Evolutionary conservation across 78 protist genomes (phyloP), one percentile per base, ranked within the genome.

Genomic region (Dictyostelium discoideum): DNA sequence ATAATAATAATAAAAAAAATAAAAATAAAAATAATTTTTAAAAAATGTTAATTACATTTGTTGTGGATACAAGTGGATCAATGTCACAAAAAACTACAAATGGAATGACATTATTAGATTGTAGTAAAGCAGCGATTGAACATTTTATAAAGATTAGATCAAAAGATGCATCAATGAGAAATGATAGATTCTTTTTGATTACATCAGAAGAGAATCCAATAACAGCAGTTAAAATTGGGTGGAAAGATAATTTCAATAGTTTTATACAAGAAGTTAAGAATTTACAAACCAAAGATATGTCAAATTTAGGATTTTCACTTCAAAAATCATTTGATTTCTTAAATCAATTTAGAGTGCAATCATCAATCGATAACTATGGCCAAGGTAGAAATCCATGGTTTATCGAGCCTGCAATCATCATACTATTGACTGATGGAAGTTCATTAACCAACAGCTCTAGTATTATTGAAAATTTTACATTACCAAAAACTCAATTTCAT

Each of bases 61-160:
- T 95, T 7, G 86, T 95, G n/a, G 97, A 95, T 84, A 95, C 97
- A 40, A 85, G 93, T 82, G 97, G 96, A 1, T 90, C 95, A 11
- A 95, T 95, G 97, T 76, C 80, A 32, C 97, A 95, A 85, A 78
- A 82, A 44, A 86, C 93, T 1, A n/a, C 85, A 1, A 86, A 87
- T 78, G 97, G 97, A 8, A 90, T 95, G 92, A 40, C 87, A 72
- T 39, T 95, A 60, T 76, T 95, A 29, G 97, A 95, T 84, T 84
- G 93, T 32, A 16, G 96, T 26, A 95, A 95, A 46, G 96, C 85
- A 2, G 97, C 97, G 3, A 87, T 90, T 6, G 97, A 95, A 79
- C 96, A 90, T 50, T 82, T 95, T 78, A 72, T 95, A 39, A 95
- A 86, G 92, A 86, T 78, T 48, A 63, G 95, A 24, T 83, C 87